Conservation (phyloP, 2,329 filamentous ascomycete species). For the Metarhizium guizhouense region DNA sequence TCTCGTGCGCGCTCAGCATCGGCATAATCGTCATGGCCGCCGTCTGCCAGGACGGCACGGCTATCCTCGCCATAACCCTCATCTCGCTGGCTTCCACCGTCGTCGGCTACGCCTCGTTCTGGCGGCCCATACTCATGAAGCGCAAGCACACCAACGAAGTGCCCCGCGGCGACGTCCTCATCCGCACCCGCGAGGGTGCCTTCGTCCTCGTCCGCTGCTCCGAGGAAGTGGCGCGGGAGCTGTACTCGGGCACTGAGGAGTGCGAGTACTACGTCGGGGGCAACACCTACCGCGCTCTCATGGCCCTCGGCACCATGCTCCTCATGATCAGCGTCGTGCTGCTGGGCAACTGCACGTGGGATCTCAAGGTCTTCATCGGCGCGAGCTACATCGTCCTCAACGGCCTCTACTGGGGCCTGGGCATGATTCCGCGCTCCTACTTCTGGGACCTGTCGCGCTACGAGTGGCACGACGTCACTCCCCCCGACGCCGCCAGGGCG, state of each 20-base stretch:
- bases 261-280: constrained; percentile 45
- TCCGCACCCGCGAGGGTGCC: constrained; percentile 50
- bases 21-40: constrained; percentile 36
- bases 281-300: constrained; percentile 40
- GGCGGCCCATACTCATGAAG: constrained; percentile 45
- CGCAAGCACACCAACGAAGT: constrained; percentile 39
- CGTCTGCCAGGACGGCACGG: constrained; percentile 26
- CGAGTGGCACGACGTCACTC: constrained; percentile 30
- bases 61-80: constrained; percentile 35
- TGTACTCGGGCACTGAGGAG: constrained; percentile 52
- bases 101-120: constrained; percentile 48
- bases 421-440: constrained; percentile 35
- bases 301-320: constrained; percentile 48
- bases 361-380: constrained; percentile 50
- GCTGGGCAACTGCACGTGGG: constrained; percentile 53
- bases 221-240: constrained; percentile 52
- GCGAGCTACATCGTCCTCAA: constrained; percentile 50
- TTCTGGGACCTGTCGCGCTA: constrained; percentile 54
- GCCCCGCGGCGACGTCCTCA: constrained; percentile 50
- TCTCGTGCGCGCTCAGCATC: constrained; percentile 40
- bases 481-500: constrained; percentile 27
- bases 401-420: constrained; percentile 48
- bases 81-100: constrained; percentile 45
- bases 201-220: constrained; percentile 49
- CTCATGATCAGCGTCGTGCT: constrained; percentile 54